Conservation (phyloP, 1,284 basidiomycete genomes). For the Moesziomyces antarcticus region DNA sequence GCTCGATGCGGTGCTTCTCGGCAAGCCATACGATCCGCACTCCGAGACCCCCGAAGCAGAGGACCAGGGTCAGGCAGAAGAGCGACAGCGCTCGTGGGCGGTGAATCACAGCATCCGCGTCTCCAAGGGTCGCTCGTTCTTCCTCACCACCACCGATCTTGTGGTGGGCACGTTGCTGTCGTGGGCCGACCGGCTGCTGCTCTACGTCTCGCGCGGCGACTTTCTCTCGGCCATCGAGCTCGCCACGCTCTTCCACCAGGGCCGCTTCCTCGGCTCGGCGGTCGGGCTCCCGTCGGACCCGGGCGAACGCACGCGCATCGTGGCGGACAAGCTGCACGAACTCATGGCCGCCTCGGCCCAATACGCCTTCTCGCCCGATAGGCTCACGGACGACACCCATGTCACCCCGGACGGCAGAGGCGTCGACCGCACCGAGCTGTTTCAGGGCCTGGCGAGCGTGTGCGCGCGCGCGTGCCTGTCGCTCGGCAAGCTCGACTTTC, state of each 20-base stretch:
- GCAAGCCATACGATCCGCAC: slow-evolving; percentile 25
- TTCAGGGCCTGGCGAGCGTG: slow-evolving; percentile 84
- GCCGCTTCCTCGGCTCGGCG: slow-evolving; percentile 82
- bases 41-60: slow-evolving; percentile 9
- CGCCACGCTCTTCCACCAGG: slow-evolving; percentile 84
- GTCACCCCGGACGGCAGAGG: slow-evolving; percentile 83
- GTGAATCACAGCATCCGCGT: slow-evolving; percentile 75
- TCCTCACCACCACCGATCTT: slow-evolving; percentile 75
- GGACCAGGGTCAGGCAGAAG: background rate
- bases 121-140: slow-evolving; percentile 90
- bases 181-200: slow-evolving; percentile 92
- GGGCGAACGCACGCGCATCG: slow-evolving; percentile 74
- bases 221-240: slow-evolving; percentile 91
- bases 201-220: slow-evolving; percentile 84
- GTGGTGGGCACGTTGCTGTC: slow-evolving; percentile 87
- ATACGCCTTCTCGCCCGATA: slow-evolving; percentile 93
- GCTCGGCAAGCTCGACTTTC: slow-evolving; percentile 81
- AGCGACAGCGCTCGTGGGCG: slow-evolving; percentile 25
- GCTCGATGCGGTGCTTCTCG: slow-evolving; percentile 33
- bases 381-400: slow-evolving; percentile 89
- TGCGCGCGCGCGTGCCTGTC: slow-evolving; percentile 86
- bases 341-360: slow-evolving; percentile 87
- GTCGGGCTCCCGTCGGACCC: slow-evolving; percentile 83
- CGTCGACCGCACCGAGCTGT: slow-evolving; percentile 88
- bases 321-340: slow-evolving; percentile 81